Evolutionary conservation across 176 grass and related monocot species (phyloP).

Genomic region (Aegilops longissima): DNA sequence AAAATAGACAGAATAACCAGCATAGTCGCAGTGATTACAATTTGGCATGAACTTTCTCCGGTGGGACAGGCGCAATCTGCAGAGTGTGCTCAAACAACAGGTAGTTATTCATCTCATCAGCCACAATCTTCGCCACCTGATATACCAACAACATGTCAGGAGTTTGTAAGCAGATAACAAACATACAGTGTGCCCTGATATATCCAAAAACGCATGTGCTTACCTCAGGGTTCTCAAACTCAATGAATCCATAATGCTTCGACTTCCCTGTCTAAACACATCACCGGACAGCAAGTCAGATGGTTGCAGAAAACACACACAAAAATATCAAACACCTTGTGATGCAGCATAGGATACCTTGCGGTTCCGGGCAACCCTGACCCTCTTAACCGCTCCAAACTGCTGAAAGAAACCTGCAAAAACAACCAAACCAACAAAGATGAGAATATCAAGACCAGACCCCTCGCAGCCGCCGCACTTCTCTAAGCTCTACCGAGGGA

Average conservation of each 20-base stretch:
- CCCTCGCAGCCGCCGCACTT: background rate
- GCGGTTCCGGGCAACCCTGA: constrained; percentile 73
- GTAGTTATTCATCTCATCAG: constrained; percentile 93
- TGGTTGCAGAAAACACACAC: background rate
- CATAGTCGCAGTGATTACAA: constrained; percentile 44
- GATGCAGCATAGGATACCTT: constrained; percentile 36
- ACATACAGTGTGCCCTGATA: background rate
- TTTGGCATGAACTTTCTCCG: constrained; percentile 73
- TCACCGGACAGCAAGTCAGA: constrained; percentile 23
- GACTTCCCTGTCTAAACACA: constrained; percentile 84
- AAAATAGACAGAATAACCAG: background rate
- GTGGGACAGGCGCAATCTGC: constrained; percentile 55
- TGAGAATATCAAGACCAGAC: background rate
- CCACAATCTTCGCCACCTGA: constrained; percentile 84
- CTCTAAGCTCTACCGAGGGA: background rate
- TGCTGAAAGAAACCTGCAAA: constrained; percentile 81
- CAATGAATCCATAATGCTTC: constrained; percentile 88
- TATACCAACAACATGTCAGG: constrained; percentile 11
- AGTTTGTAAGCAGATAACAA: background rate
- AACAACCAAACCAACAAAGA: background rate
- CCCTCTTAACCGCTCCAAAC: constrained; percentile 72
- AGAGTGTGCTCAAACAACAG: constrained; percentile 85
- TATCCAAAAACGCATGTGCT: background rate
- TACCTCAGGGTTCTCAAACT: constrained; percentile 92
- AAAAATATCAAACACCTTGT: background rate